A percentile compares a stretch with the other conserved stretches of the same genome.
Evolutionary conservation across 169 alveolate species (phyloP).

Genomic region (Plasmodium ovale): DNA sequence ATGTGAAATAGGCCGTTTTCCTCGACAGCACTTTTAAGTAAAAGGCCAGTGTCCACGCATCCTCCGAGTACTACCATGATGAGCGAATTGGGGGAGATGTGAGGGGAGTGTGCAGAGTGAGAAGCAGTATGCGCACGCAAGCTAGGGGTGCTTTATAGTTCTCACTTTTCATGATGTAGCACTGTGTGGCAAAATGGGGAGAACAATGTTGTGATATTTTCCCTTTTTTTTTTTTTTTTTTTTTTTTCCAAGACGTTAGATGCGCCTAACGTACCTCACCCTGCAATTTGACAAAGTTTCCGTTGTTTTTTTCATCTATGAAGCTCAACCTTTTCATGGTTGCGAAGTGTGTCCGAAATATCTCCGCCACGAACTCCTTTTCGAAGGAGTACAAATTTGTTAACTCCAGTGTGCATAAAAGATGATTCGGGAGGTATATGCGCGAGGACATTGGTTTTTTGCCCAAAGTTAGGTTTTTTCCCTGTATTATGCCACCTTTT

Average conservation of each 20-base stretch:
- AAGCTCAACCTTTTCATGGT: not conserved
- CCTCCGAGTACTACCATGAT: conserved; percentile 27
- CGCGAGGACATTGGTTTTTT: conserved; percentile 42
- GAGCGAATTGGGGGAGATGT: too few species aligned
- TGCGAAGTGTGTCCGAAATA: not conserved
- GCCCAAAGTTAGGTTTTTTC: conserved; percentile 8
- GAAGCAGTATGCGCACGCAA: too few species aligned
- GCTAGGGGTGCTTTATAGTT: too few species aligned
- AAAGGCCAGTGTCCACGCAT: not conserved
- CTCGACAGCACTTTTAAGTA: conserved; percentile 38
- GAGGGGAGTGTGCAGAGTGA: too few species aligned
- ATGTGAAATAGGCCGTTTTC: conserved; percentile 44
- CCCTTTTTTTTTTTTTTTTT: too few species aligned
- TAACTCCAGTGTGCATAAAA: conserved; percentile 15
- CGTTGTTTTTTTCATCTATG: not conserved
- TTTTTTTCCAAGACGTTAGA: too few species aligned
- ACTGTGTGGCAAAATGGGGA: too few species aligned
- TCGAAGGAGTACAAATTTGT: conserved; percentile 44
- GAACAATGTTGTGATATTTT: too few species aligned
- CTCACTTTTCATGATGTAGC: too few species aligned
- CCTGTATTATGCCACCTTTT: not conserved
- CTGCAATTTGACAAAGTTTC: conserved; percentile 4
- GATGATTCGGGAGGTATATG: conserved; percentile 19
- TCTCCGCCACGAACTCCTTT: conserved; percentile 8
- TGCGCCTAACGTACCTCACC: conserved; percentile 52